A percentile compares a stretch with the other conserved stretches of the same genome.
Conservation (phyloP, 768 basidiomycete genomes). For the Suillus bovinus region DNA sequence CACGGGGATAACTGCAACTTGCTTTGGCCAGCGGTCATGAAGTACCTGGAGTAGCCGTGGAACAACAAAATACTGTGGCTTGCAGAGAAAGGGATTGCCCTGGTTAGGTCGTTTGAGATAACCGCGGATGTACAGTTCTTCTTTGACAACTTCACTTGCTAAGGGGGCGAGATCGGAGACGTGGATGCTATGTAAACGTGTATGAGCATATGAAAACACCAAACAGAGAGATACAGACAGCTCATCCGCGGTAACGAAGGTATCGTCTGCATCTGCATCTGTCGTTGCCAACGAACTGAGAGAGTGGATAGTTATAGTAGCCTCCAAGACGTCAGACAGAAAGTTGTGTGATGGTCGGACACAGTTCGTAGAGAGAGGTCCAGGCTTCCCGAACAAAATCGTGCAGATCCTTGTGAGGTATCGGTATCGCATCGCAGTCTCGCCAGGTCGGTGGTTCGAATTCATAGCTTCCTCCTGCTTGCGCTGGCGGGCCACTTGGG, state of each 20-base stretch:
- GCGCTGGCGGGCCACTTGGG: slow-evolving; percentile 3
- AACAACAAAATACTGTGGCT: neutral
- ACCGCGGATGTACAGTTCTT: slow-evolving; percentile 30
- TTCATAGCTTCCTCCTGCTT: neutral
- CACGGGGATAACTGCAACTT: neutral
- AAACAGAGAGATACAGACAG: neutral
- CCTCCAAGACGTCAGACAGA: neutral
- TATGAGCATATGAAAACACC: neutral
- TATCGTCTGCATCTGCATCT: neutral
- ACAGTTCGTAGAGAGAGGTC: too few relatives aligned
- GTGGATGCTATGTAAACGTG: slow-evolving; percentile 12
- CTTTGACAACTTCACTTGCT: slow-evolving; percentile 28
- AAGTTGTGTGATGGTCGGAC: neutral
- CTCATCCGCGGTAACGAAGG: neutral
- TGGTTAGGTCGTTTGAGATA: slow-evolving; percentile 24
- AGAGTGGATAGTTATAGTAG: neutral
- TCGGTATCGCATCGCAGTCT: neutral
- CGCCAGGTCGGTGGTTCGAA: neutral
- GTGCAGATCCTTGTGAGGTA: neutral
- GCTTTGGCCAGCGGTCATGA: neutral
- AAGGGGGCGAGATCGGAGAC: slow-evolving; percentile 21
- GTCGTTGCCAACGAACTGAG: neutral
- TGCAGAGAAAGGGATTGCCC: too few relatives aligned
- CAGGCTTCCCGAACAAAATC: neutral
- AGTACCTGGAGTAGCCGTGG: slow-evolving; percentile 4